Evolutionary conservation across 2,329 filamentous ascomycete species (phyloP).

Genomic region (Cercospora nicotianae): DNA sequence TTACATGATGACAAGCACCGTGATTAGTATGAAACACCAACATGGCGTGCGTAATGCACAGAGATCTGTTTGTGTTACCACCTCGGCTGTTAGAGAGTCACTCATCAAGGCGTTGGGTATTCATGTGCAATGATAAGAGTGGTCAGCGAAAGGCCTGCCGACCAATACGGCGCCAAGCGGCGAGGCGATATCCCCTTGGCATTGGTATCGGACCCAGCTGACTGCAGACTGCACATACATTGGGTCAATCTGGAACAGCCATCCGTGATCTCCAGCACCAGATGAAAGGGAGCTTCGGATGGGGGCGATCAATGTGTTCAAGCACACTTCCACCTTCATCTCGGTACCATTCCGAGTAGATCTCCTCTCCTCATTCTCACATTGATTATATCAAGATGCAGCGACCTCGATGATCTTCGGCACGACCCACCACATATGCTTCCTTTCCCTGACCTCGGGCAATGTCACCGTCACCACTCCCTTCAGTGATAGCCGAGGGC

Average conservation of each 20-base stretch:
- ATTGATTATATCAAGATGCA: background rate
- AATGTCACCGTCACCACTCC: constrained; percentile 39
- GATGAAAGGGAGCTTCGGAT: background rate
- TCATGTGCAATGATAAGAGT: background rate
- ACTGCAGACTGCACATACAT: background rate
- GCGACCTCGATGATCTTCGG: constrained; percentile 39
- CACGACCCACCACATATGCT: constrained; percentile 50
- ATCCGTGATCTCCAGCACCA: background rate
- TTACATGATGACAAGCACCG: background rate
- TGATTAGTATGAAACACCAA: background rate
- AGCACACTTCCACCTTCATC: background rate
- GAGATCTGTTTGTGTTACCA: background rate
- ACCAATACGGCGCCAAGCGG: background rate
- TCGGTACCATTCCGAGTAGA: background rate
- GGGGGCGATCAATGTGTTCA: background rate
- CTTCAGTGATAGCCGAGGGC: constrained; percentile 14
- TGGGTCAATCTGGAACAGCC: background rate
- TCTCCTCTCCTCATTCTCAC: background rate
- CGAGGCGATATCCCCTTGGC: background rate
- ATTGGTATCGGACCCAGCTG: background rate
- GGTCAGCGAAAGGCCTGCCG: background rate
- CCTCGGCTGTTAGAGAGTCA: background rate
- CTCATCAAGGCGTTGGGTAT: background rate
- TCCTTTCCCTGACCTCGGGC: constrained; percentile 43
- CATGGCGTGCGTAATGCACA: background rate